phyloP scores from a whole-genome alignment of 139 green algal genomes.

The Chlorella sp. region DNA sequence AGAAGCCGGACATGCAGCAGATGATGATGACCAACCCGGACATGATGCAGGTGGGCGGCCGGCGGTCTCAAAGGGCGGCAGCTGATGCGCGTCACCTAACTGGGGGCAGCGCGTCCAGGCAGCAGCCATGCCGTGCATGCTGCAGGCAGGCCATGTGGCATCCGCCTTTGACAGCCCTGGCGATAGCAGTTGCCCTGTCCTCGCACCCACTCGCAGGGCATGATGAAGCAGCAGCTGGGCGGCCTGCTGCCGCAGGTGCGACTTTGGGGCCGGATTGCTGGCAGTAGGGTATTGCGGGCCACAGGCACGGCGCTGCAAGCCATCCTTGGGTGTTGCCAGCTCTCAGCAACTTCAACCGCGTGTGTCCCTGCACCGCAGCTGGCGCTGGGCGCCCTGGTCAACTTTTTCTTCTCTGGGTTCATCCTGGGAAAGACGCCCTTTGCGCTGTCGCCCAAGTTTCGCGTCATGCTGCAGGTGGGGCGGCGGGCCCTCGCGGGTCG shows the following conservation, averaged over 20 bases:
- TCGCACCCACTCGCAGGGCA: constrained; percentile 45
- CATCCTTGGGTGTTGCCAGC: too few species aligned
- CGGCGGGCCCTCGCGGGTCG: too few species aligned
- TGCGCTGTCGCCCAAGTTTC: constrained; percentile 84
- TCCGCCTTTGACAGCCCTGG: too few species aligned
- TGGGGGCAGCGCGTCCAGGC: too few species aligned
- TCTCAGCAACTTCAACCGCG: too few species aligned
- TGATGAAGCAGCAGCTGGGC: constrained; percentile 91
- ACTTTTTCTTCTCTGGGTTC: constrained; percentile 89
- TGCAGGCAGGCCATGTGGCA: too few species aligned
- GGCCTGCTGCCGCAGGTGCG: constrained; percentile 80
- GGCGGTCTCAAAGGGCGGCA: too few species aligned
- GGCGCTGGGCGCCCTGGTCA: constrained; percentile 83
- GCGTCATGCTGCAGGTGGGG: constrained; percentile 84
- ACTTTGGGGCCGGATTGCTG: not conserved
- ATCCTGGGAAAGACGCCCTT: constrained; percentile 90
- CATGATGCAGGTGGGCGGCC: constrained; percentile 65
- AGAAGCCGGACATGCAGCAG: constrained; percentile 72
- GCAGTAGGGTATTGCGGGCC: not conserved
- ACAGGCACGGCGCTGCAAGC: too few species aligned
- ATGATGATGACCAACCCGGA: constrained; percentile 88
- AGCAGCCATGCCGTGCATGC: too few species aligned
- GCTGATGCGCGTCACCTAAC: too few species aligned
- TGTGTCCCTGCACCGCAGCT: constrained; percentile 59
- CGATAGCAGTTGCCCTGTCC: too few species aligned